Evolutionary conservation across 2,329 filamentous ascomycete genomes (phyloP).

Genomic region (Lojkania enalia): DNA sequence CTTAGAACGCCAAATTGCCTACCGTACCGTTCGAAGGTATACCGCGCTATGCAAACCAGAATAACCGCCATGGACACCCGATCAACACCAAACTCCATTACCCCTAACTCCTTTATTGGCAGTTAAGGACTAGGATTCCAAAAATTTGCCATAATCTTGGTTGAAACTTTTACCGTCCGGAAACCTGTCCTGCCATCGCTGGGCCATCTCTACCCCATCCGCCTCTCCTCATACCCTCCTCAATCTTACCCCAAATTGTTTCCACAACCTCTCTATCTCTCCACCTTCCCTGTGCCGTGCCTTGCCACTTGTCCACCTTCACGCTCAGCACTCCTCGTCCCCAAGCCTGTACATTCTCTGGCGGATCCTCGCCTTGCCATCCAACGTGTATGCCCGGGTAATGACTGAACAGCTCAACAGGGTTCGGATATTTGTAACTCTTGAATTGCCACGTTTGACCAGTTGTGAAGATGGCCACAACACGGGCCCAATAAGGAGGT

Average conservation of each 20-base stretch:
- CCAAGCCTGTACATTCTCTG: constrained; percentile 79
- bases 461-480: constrained; percentile 96
- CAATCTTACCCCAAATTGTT: constrained; percentile 86
- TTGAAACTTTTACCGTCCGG: background rate
- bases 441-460: constrained; percentile 99
- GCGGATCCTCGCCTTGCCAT: constrained; percentile 81
- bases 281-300: constrained; percentile 63
- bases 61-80: no score
- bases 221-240: constrained; percentile 81
- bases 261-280: constrained; percentile 92
- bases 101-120: no score
- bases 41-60: no score
- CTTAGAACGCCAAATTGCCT: no score
- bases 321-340: constrained; percentile 80
- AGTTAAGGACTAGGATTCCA: no score
- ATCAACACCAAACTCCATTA: no score
- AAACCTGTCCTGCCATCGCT: constrained; percentile 31
- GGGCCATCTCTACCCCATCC: constrained; percentile 80
- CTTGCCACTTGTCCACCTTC: constrained; percentile 80
- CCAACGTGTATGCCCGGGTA: constrained; percentile 87
- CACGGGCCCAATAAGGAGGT: constrained; percentile 93
- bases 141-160: no score
- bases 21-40: no score
- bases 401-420: constrained; percentile 86
- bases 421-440: constrained; percentile 92